Base-by-base conservation (phyloP, 2,329 filamentous ascomycete species). In the Arthroderma sp. region DNA sequence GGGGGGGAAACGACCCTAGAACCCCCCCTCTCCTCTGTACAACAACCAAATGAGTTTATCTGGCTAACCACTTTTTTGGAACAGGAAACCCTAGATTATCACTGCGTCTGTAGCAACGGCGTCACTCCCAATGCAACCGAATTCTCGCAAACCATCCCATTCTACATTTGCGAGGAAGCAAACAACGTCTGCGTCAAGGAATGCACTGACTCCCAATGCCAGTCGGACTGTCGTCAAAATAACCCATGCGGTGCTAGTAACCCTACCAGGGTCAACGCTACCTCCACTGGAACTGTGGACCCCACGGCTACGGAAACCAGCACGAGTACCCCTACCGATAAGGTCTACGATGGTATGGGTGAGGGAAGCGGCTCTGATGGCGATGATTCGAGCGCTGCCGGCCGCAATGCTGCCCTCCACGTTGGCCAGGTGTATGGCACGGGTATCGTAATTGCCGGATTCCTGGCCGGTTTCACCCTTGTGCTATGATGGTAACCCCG, bases 141-240 rank as follows among this genome's bases (percentile, higher is more conserved):
- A 56, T 81, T 75, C 68, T 75, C 74, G 31, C 71, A 75, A 53
- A 80, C 77, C 9, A 67, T 81, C 42, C 75, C 77, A 11, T 81
- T 73, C 66, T 80, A 68, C 62, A 67, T 74, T 59, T 81, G 77
- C 65, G 71, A 69, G 6, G 68, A 76, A 51, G 67, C 65, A 61
- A 74, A 72, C 58, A 73, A 67, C 55, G 65, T 77, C 51, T 78
- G 75, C 53, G 73, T 77, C 27, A 54, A 50, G 8, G 63, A 61
- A 52, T 80, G 77, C 51, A 45, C 47, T 55, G 53, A 74, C 55
- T 69, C 68, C 45, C 53, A 55, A 36, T 80, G 77, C 59, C 65
- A 70, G 36, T 58, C 62, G 44, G 53, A 60, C 32, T 80, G 77
- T 61, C 68, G 72, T 29, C 54, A 64, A 22, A 56, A 75, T 39